Percentiles rank a stretch among this genome's conserved stretches.
Evolutionary conservation across 2,329 filamentous ascomycete species (phyloP).

Genomic region (Allantophomopsis lycopodina): DNA sequence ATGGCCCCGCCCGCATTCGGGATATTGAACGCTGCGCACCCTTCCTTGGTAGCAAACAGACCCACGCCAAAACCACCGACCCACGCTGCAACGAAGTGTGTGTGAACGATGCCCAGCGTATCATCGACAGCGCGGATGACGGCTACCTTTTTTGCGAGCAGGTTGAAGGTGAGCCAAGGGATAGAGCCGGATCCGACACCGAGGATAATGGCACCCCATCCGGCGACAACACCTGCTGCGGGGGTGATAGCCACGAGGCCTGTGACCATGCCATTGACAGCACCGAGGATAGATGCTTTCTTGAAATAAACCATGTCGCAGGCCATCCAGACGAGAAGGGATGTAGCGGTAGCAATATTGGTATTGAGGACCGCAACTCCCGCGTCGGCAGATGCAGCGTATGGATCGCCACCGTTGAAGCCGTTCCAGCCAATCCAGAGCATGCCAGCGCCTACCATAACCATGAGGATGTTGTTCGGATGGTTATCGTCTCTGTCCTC

Average conservation of each 20-base stretch:
- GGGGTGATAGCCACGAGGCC: slow-evolving; percentile 37
- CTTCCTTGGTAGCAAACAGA: slow-evolving; percentile 30
- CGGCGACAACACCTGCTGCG: slow-evolving; percentile 32
- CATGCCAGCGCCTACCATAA: slow-evolving; percentile 31
- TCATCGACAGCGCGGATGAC: slow-evolving; percentile 48
- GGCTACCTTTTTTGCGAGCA: slow-evolving; percentile 28
- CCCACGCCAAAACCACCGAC: slow-evolving; percentile 30
- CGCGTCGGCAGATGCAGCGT: slow-evolving; percentile 31
- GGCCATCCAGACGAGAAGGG: slow-evolving; percentile 28
- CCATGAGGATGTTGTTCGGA: slow-evolving; percentile 31
- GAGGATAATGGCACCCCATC: slow-evolving; percentile 34
- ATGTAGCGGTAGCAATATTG: slow-evolving; percentile 32
- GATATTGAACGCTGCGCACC: slow-evolving; percentile 29
- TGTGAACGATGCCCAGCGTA: slow-evolving; percentile 33
- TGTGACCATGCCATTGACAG: slow-evolving; percentile 35
- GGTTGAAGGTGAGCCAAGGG: slow-evolving; percentile 34
- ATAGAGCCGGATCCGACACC: slow-evolving; percentile 28
- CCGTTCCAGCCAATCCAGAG: slow-evolving; percentile 39
- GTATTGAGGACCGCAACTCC: slow-evolving; percentile 36
- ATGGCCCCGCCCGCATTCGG: slow-evolving; percentile 31
- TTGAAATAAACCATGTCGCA: slow-evolving; percentile 31
- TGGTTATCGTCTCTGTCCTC: slow-evolving; percentile 27
- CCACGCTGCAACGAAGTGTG: slow-evolving; percentile 30
- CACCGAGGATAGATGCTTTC: slow-evolving; percentile 34
- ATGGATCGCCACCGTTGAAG: slow-evolving; percentile 38